Base-by-base conservation (phyloP, 352 stramenopile species). In the Pythium graminicola region DNA sequence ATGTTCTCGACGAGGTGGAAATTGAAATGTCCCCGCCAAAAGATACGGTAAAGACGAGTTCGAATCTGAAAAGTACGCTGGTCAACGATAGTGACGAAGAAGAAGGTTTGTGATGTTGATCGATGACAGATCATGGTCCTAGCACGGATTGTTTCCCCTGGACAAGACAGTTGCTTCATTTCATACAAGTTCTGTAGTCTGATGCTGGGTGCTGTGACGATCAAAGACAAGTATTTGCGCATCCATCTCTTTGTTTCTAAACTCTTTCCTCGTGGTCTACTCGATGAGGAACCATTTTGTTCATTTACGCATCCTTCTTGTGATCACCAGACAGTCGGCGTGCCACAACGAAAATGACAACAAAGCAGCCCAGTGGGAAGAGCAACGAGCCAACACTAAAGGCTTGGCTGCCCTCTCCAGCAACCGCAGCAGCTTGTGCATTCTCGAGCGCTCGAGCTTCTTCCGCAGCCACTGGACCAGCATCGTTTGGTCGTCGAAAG, bases 291-390 rank as follows among this genome's bases (percentile, higher is more conserved):
- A n/a, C n/a, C n/a, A n/a, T n/a, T n/a, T n/a, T 29, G 16, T 26
- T 2, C 17, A 40, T 45, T 67, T 65, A 89, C 26, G 76, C 78
- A 41, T 85, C 60, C 52, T 89, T 89, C 69, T 86, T 89, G 65
- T 89, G 78, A 47, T 86, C 67, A 14, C 73, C 72, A 9, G 76
- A 76, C 54, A 86, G 71, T 39, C 72, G 67, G 23, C 78, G 62
- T 19, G 73, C 78, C n/a, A 82, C 27, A 3, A 82, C 45, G 23
- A 67, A 65, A 10, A 89, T 51, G 29, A 69, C 64, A 3, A 78
- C 64, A 28, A 89, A 73, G 55, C 73, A 76, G 8, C 71, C 43
- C 1, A 75, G 62, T 4, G 78, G 73, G 39, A 86, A 67, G 42
- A 86, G 26, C 28, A 86, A 49, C 19, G 72, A 64, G 29, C 67